Evolutionary conservation across 2,329 filamentous ascomycete genomes (phyloP).

Genomic region (Ophiostoma quercus): DNA sequence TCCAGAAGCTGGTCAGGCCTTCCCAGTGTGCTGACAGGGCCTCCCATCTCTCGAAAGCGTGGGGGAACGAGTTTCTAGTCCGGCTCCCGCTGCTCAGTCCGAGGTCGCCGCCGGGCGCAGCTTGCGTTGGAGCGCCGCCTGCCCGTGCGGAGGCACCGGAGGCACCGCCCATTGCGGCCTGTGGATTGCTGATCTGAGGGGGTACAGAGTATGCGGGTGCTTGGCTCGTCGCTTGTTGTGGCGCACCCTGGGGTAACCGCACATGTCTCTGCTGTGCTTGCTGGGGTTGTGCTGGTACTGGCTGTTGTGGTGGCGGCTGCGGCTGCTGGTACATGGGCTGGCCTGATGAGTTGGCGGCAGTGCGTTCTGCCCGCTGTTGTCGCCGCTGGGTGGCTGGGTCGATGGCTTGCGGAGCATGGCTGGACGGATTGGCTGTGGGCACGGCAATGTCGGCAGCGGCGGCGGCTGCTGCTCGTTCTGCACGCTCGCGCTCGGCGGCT

Average conservation of each 20-base stretch:
- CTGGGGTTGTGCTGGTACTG: constrained; percentile 20
- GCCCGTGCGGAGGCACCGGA: constrained; percentile 2
- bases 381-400: constrained; percentile 36
- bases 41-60: constrained; percentile 97
- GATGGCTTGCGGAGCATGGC: neutral
- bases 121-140: neutral
- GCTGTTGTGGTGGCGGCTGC: constrained; percentile 23
- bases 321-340: constrained; percentile 20
- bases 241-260: constrained; percentile 18
- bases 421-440: constrained; percentile 28
- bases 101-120: constrained; percentile 32
- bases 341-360: constrained; percentile 22
- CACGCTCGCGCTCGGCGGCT: constrained; percentile 25
- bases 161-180: neutral
- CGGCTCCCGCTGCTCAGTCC: constrained; percentile 34
- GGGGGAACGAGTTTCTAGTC: constrained; percentile 72
- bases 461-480: constrained; percentile 51
- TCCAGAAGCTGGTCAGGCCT: constrained; percentile 95
- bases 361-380: constrained; percentile 34
- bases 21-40: constrained; percentile 97
- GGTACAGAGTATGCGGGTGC: constrained; percentile 4
- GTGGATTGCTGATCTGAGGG: neutral
- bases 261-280: constrained; percentile 21
- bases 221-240: neutral
- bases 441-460: constrained; percentile 32